Conservation (phyloP, 108 stramenopile genomes). For the Stephanodiscus minutulus region DNA sequence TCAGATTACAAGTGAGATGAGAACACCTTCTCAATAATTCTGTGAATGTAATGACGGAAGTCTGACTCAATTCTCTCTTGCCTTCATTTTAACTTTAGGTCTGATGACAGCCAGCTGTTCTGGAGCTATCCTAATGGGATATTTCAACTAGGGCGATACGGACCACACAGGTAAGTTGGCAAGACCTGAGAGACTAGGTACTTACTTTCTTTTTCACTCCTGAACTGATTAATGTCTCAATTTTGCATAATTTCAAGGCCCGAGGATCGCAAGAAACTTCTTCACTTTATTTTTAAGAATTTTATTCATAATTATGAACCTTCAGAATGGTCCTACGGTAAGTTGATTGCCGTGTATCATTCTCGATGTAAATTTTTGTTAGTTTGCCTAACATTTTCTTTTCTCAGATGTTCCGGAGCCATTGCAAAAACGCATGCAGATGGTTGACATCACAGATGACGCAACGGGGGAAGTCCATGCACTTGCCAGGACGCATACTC, state of each 20-base stretch:
- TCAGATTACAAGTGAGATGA: slow-evolving; percentile 33
- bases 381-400: no score
- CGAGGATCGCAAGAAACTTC: slow-evolving; percentile 58
- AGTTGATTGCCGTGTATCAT: no score
- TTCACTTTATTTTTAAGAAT: slow-evolving; percentile 57
- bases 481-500: slow-evolving; percentile 47
- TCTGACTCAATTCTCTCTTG: not conserved
- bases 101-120: slow-evolving; percentile 16
- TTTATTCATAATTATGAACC: slow-evolving; percentile 58
- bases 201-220: slow-evolving; percentile 1
- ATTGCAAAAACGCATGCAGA: slow-evolving; percentile 35
- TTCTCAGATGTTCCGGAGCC: slow-evolving; percentile 22
- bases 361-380: no score
- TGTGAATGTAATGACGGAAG: no score
- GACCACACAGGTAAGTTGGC: slow-evolving; percentile 42
- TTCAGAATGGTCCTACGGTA: slow-evolving; percentile 33
- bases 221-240: not conserved
- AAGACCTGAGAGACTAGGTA: not conserved
- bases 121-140: slow-evolving; percentile 38
- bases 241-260: slow-evolving; percentile 4
- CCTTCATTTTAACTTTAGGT: not conserved
- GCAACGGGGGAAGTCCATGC: slow-evolving; percentile 68
- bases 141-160: slow-evolving; percentile 71
- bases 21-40: not conserved
- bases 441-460: slow-evolving; percentile 79